Base-by-base conservation (phyloP, 306 rosid genomes). In the Ammopiptanthus mongolicus region DNA sequence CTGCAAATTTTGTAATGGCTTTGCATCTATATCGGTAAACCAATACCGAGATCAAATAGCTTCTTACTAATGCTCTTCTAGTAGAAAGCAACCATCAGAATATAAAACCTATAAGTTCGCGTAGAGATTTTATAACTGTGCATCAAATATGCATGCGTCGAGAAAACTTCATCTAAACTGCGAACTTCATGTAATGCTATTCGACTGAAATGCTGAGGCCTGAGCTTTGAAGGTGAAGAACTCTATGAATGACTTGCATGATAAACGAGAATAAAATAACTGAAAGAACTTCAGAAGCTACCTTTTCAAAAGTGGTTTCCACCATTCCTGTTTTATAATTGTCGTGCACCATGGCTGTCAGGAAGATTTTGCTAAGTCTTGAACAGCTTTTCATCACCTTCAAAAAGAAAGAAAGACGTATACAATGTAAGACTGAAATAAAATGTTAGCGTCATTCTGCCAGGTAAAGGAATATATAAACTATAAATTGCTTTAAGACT, bases 241-340 rank as follows among this genome's bases (percentile, higher is more conserved):
- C 6, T 55, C 36, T n/a, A n/a, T 39, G 37, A 3, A 57, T 60
- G 42, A 62, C 28, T 57, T 22, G 18, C 76, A 17, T 15, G 50
- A 50, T 8, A 62, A 25, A 62, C 1, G 5, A 74, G 46, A 69
- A 50, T 55, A 21, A 39, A 14, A 55, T 50, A 69, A 53, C 28
- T 18, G 68, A 53, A 74, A 37, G 42, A 69, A 84, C 81, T 76
- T 72, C 75, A 62, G 76, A 81, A 73, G 48, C 69, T 59, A 94
- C 98, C 98, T 95, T 87, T 80, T 87, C 97, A 73, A 95, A 95
- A 48, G 91, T 95, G 77, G 96, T 90, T 86, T 95, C 98, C 25
- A 89, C 91, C 98, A 91, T 88, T 82, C 97, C 98, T 15, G 97
- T 91, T 77, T 86, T 91, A 74, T 91, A 91, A 50, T 88, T 95